Percentiles rank a stretch among this genome's conserved stretches.
These are phyloP conservation scores for Helianthus tuberosus DNA, from an alignment of 129 eudicot species.

Conservation along the genomic window DNA sequence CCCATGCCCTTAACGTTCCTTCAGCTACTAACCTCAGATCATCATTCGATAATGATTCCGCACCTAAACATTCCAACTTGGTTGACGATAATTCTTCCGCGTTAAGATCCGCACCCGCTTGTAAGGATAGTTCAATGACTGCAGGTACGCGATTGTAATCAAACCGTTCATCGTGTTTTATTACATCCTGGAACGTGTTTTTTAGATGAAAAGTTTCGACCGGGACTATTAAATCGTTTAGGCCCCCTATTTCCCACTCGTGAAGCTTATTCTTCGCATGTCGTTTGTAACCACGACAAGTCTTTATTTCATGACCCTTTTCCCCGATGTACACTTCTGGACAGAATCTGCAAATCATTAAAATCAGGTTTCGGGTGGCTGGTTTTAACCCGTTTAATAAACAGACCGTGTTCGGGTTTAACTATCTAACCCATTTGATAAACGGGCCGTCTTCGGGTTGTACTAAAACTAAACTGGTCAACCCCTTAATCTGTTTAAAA, in stretches of 20 bases:
- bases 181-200: constrained; percentile 48
- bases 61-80: constrained; percentile 17
- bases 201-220: constrained; percentile 75
- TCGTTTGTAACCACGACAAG: constrained; percentile 72
- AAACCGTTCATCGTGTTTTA: constrained; percentile 68
- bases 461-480: neutral
- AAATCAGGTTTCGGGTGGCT: neutral
- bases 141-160: constrained; percentile 85
- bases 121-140: constrained; percentile 73
- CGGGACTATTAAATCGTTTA: constrained; percentile 70
- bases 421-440: too few species aligned
- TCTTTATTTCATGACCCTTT: constrained; percentile 72
- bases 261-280: constrained; percentile 65
- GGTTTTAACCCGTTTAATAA: neutral
- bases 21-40: constrained; percentile 42
- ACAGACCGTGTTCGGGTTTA: neutral
- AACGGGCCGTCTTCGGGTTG: neutral
- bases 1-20: constrained; percentile 79
- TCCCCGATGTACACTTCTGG: constrained; percentile 87
- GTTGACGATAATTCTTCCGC: constrained; percentile 22
- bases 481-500: neutral
- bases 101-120: constrained; percentile 71
- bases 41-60: constrained; percentile 41
- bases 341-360: constrained; percentile 56
- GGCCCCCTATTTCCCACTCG: constrained; percentile 64